These are phyloP conservation scores for Mortierella antarctica DNA, from an alignment of 192 early-diverging fungal species.

Conservation along the genomic window DNA sequence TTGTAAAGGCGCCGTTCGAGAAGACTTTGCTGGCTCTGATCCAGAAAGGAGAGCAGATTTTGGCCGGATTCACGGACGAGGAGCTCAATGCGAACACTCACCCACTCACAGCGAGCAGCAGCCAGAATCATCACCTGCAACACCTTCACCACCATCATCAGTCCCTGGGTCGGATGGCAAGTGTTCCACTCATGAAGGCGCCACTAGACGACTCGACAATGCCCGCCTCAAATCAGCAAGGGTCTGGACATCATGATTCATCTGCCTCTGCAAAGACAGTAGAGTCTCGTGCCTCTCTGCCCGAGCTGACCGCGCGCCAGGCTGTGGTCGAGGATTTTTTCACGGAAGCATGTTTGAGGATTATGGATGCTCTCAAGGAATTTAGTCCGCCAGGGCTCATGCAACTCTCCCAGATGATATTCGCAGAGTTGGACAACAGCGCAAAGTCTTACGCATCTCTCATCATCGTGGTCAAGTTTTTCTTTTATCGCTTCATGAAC, in stretches of 20 bases:
- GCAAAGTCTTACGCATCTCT: conserved; percentile 42
- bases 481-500: conserved; percentile 56
- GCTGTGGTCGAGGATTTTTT: conserved; percentile 49
- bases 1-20: conserved; percentile 40
- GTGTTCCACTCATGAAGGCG: conserved; percentile 21
- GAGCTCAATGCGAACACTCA: conserved; percentile 32
- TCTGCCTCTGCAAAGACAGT: not conserved
- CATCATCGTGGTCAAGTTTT: conserved; percentile 54
- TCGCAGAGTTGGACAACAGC: conserved; percentile 25
- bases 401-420: conserved; percentile 36
- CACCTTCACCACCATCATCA: conserved; percentile 8
- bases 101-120: not conserved
- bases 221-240: not conserved
- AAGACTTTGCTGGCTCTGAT: conserved; percentile 33
- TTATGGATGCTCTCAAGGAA: conserved; percentile 44
- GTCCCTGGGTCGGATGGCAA: conserved; percentile 25
- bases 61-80: conserved; percentile 43
- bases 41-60: conserved; percentile 25
- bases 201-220: not conserved
- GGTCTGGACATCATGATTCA: not conserved
- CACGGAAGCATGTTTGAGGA: conserved; percentile 43
- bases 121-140: conserved; percentile 11
- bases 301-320: conserved; percentile 23
- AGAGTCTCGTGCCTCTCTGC: not conserved
- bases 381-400: conserved; percentile 51